Percentiles rank a stretch among this genome's conserved stretches.
Conservation (phyloP, 1,284 basidiomycete genomes). For the Veloboletus limbatus region DNA sequence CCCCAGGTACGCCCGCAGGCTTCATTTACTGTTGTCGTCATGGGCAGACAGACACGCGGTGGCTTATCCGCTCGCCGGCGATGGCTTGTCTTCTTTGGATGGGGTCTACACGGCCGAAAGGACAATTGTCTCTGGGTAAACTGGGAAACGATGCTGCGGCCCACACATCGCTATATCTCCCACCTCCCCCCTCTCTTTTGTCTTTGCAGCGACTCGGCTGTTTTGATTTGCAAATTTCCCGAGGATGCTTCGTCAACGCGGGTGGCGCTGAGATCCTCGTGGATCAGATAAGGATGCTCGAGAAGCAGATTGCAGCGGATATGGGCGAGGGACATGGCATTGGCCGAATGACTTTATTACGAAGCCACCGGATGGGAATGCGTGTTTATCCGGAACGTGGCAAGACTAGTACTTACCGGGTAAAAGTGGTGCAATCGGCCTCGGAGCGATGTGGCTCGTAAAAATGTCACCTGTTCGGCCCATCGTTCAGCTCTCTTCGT, state of each 20-base stretch:
- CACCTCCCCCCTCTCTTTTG: conserved; percentile 10
- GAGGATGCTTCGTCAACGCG: conserved; percentile 20
- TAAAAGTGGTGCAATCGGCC: conserved; percentile 14
- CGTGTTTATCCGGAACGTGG: conserved; percentile 22
- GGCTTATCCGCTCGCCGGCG: conserved; percentile 10
- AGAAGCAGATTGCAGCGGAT: conserved; percentile 23
- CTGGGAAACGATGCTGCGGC: conserved; percentile 17
- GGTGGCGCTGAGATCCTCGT: conserved; percentile 26
- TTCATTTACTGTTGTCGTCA: conserved; percentile 36
- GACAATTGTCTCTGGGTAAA: conserved; percentile 6
- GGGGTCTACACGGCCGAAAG: conserved; percentile 22
- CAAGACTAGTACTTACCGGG: conserved; percentile 7
- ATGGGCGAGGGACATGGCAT: conserved; percentile 24
- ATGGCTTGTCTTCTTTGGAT: conserved; percentile 14
- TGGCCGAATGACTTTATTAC: conserved; percentile 22
- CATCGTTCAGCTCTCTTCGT: conserved; percentile 13
- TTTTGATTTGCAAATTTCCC: conserved; percentile 30
- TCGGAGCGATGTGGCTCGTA: conserved; percentile 30
- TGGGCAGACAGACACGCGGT: conserved; percentile 33
- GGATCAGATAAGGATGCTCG: conserved; percentile 29
- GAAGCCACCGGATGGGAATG: conserved; percentile 17
- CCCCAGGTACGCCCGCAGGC: conserved; percentile 28
- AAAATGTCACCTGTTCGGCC: conserved; percentile 20
- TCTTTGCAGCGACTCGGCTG: conserved; percentile 18
- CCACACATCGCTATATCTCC: conserved; percentile 19